Base-by-base conservation (phyloP, 768 basidiomycete species). In the Naematelia aurantialba region DNA sequence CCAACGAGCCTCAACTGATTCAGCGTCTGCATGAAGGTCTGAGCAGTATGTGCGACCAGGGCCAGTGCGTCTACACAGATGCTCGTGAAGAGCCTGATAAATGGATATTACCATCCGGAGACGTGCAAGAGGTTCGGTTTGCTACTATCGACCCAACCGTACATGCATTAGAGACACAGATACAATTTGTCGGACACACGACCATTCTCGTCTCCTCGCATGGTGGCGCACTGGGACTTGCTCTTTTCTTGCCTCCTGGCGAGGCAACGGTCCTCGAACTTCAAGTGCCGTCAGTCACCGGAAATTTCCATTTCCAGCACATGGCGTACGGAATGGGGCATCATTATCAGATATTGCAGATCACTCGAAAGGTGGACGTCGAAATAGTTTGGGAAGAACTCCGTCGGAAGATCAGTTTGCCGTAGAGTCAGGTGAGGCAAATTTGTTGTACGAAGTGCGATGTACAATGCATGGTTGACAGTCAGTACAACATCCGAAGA, bases 141-240 rank as follows among this genome's bases (percentile, higher is more conserved):
- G 69, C 66, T 4, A 62, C 49, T 11, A 58, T 75, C 34, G 73
- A 73, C 59, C 74, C 74, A 1, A 68, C 64, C 1, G 69, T 71
- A 4, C 74, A 75, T 50, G 65, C 72, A 0, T 46, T 75, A n/a
- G 72, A 74, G 31, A 73, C 65, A 12, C 74, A 75, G 42, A 66
- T 75, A 25, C 63, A 73, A 49, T 70, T 63, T 31, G 72, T 72
- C 29, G 74, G 72, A 13, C 74, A 75, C 34, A 65, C 62, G 1
- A 59, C 69, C 3, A 61, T 72, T 39, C 60, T 75, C 17, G 52
- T 73, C 11, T 66, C 68, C 1, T 67, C 69, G 1, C 74, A 75
- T 55, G 74, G 74, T 17, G 74, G 74, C 4, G 69, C 69, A 2
- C 54, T 75, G 5, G 74, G 74, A 10, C 51, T 75, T 24, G 65